These are phyloP conservation scores for Rhizodiscina lignyota DNA, from an alignment of 495 filamentous ascomycete genomes.

Conservation along the genomic window DNA sequence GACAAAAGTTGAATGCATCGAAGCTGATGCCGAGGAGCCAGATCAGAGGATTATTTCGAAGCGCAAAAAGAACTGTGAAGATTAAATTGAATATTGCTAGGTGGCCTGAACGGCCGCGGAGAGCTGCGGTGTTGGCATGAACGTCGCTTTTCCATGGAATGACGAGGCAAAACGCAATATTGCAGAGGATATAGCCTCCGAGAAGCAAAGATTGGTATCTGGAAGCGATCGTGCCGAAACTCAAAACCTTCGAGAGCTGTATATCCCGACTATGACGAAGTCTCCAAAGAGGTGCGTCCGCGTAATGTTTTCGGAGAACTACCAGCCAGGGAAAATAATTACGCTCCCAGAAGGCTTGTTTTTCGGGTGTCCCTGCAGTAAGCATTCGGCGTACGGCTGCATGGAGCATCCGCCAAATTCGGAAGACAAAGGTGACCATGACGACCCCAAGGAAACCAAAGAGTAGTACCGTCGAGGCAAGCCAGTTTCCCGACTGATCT, in stretches of 20 bases:
- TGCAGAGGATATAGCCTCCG: neutral
- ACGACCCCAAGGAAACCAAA: neutral
- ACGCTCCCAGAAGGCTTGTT: slow-evolving; percentile 1
- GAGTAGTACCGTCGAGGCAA: slow-evolving; percentile 4
- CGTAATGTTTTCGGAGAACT: slow-evolving; percentile 2
- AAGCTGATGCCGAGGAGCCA: slow-evolving; percentile 48
- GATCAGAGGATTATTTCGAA: slow-evolving; percentile 45
- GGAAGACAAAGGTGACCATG: slow-evolving; percentile 1
- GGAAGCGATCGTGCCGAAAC: slow-evolving; percentile 6
- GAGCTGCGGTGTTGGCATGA: slow-evolving; percentile 1
- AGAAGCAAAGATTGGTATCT: slow-evolving; percentile 5
- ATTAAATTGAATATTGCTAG: slow-evolving; percentile 15
- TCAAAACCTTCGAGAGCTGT: slow-evolving; percentile 3
- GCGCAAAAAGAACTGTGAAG: slow-evolving; percentile 36
- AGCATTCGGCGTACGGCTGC: slow-evolving; percentile 1
- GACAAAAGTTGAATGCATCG: slow-evolving; percentile 65
- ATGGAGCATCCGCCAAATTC: neutral
- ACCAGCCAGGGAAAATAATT: neutral
- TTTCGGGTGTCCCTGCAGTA: neutral
- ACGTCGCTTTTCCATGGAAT: slow-evolving; percentile 1
- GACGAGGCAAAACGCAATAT: slow-evolving; percentile 4
- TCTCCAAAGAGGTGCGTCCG: slow-evolving; percentile 6
- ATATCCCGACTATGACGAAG: slow-evolving; percentile 7
- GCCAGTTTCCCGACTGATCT: slow-evolving; percentile 6
- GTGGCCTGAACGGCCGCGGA: slow-evolving; percentile 3